Evolutionary conservation across 2,329 filamentous ascomycete genomes (phyloP), one percentile per base, ranked within the genome.

Genomic region (Penicillium brasilianum): DNA sequence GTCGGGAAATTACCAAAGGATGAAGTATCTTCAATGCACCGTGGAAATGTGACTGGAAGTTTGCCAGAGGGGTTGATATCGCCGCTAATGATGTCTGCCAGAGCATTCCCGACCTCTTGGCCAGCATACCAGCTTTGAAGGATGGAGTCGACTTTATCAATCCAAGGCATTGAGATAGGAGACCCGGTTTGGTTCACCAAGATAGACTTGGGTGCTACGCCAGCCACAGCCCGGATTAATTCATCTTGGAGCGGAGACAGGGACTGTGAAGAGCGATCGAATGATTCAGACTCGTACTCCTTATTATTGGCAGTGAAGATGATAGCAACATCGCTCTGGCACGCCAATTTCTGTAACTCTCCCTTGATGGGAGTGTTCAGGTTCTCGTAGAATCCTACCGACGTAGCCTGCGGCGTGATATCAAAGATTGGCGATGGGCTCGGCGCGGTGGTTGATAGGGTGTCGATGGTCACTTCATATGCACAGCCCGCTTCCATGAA

Each of bases 121-220:
- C 48, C 48, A 22, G 48, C 8, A 18, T 36, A 51, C 48, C 48
- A 51, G 48, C 48, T 36, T 34, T 51, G 48, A 7, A 51, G 30
- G 18, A 51, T 34, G 14, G 30, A 34, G 20, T 51, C 48, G 7
- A 51, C 48, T 3, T 51, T 30, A 36, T 34, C 48, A 14, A 22
- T 22, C 48, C 48, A 14, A 10, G 28, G 28, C 48, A 51, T 51
- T 14, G 48, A 32, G 7, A 20, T 51, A 1, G 48, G 9, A 4
- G 48, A 51, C 18, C 48, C 48, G 1, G n/a, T 51, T n/a, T 36
- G 48, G 8, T 51, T 51, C 32, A 34, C 32, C 30, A 22, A 20
- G 9, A 8, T 51, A 22, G 28, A 34, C 9, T 18, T 36, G 10
- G 28, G 48, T 8, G n/a, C 48, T 22, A n/a, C 30, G 32, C n/a